Evolutionary conservation across 495 filamentous ascomycete species (phyloP).

Genomic region (Podospora pseudocomata): DNA sequence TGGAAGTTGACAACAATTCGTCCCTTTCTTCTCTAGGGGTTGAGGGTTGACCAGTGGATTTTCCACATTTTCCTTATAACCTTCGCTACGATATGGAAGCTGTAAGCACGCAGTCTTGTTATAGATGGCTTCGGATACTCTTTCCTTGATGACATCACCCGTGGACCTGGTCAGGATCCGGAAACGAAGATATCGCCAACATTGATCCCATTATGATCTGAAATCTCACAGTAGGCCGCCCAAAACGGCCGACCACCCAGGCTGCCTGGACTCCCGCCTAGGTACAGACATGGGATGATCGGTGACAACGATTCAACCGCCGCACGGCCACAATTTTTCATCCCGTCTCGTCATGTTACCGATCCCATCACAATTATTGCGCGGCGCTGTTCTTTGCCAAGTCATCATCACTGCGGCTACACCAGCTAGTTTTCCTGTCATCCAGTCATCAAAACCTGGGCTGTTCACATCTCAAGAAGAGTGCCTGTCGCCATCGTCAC

Average conservation of each 20-base stretch:
- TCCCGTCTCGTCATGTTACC: not conserved
- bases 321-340: not conserved
- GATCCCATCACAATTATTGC: not conserved
- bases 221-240: not conserved
- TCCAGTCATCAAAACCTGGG: not conserved
- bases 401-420: not conserved
- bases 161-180: no score
- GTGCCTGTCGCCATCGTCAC: not conserved
- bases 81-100: no score
- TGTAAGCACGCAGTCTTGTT: no score
- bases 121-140: no score
- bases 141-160: no score
- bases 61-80: no score
- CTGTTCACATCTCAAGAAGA: not conserved
- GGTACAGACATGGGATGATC: not conserved
- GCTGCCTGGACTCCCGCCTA: not conserved
- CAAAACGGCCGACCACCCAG: not conserved
- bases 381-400: not conserved
- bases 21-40: no score
- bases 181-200: no score
- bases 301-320: not conserved
- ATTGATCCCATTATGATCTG: no score
- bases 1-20: no score
- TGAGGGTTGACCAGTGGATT: no score
- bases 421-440: not conserved